Conservation (phyloP, 495 filamentous ascomycete genomes). For the Paragyromitra xinjiangensis region DNA sequence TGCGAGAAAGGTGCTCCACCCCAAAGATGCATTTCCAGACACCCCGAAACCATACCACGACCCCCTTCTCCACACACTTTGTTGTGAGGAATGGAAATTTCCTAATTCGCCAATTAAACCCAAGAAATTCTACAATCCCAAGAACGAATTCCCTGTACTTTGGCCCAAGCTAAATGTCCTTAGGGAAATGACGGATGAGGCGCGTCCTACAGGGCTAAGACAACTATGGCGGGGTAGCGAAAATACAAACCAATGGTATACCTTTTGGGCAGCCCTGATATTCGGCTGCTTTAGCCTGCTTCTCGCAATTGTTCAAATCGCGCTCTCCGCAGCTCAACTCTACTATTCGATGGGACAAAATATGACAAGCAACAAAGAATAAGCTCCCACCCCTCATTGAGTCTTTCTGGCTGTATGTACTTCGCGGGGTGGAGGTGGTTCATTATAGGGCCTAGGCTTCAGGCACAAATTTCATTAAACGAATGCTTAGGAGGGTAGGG, state of each 20-base stretch:
- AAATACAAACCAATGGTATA: constrained; percentile 54
- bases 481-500: too few relatives aligned
- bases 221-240: constrained; percentile 51
- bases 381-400: not conserved
- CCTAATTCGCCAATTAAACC: not conserved
- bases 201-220: constrained; percentile 32
- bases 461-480: too few relatives aligned
- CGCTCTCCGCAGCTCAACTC: not conserved
- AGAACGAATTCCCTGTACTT: constrained; percentile 50
- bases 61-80: constrained; percentile 5
- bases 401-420: not conserved
- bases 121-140: constrained; percentile 27
- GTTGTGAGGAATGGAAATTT: not conserved
- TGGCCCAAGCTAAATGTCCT: constrained; percentile 21
- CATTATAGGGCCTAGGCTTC: too few relatives aligned
- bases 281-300: constrained; percentile 35
- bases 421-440: not conserved
- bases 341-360: not conserved
- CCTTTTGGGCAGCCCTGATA: constrained; percentile 53
- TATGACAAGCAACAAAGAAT: not conserved
- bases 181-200: constrained; percentile 16
- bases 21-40: constrained; percentile 10
- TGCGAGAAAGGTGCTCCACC: not conserved
- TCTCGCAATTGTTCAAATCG: constrained; percentile 23
- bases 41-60: constrained; percentile 9